These are phyloP conservation scores for Didymella lethalis DNA, from an alignment of 2,329 filamentous ascomycete species.

Conservation along the genomic window DNA sequence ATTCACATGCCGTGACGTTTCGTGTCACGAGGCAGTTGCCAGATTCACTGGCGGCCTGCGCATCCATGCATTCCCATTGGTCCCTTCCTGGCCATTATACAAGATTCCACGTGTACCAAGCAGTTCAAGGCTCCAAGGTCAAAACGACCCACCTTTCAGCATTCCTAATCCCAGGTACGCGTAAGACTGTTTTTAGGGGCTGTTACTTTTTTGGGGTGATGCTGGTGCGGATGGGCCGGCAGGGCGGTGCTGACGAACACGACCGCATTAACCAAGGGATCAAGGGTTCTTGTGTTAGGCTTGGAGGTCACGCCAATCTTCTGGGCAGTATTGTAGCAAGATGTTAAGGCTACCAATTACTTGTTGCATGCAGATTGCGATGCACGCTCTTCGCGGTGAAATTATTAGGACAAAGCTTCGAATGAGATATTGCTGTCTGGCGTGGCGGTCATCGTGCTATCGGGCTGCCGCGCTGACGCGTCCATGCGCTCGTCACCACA, in stretches of 20 bases:
- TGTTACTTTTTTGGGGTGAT: background rate
- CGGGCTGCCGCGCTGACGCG: constrained; percentile 8
- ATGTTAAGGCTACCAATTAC: background rate
- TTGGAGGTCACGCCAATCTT: background rate
- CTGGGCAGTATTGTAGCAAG: background rate
- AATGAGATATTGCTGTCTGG: too few relatives aligned
- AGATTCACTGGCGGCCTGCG: too few relatives aligned
- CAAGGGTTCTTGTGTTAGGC: background rate
- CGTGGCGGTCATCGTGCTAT: background rate
- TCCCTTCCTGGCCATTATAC: background rate
- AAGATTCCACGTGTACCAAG: constrained; percentile 11
- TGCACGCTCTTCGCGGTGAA: too few relatives aligned
- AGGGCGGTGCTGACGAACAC: constrained; percentile 15
- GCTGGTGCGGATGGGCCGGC: constrained; percentile 9
- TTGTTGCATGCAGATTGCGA: too few relatives aligned
- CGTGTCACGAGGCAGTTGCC: constrained; percentile 1
- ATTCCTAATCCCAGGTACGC: constrained; percentile 17
- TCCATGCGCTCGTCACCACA: constrained; percentile 3
- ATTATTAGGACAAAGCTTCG: too few relatives aligned
- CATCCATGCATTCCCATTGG: constrained; percentile 2
- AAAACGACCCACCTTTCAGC: constrained; percentile 3
- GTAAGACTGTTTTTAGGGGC: constrained; percentile 2
- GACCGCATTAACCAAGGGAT: background rate
- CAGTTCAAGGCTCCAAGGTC: constrained; percentile 3
- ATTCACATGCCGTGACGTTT: constrained; percentile 16